Base-by-base conservation (phyloP, 805 yeast species). In the Ogataea glucozyma region DNA sequence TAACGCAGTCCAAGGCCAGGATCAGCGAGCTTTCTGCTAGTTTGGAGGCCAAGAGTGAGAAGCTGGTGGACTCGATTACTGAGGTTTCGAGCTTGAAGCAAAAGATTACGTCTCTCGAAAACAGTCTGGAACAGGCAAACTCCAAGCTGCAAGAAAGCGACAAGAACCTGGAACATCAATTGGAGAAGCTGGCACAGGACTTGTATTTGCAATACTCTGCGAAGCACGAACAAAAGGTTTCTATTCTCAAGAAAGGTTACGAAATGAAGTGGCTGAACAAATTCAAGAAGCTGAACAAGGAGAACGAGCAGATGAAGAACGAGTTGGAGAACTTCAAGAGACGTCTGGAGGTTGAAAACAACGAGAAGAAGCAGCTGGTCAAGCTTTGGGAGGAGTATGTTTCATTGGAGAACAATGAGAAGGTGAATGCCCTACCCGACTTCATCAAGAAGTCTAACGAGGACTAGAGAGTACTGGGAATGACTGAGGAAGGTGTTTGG, bases 151-250 rank as follows among this genome's bases (percentile, higher is more conserved):
- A 48, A 6, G 58, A 62, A 2, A 70, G 72, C 21, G 82, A 80
- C 42, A 60, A 61, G 20, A 78, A 75, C 14, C 67, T 78, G 3
- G 81, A 79, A 47, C 70, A 69, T 44, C 75, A 78, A 54, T 63
- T 83, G 27, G 79, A 80, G 48, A 75, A 78, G 48, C 64, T 85
- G 35, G 86, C 90, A 0, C 82, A 79, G 46, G 87, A 82, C 52
- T 66, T 86, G 9, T 85, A 85, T 55, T 71, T 76, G 27, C 89
- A 83, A 57, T 86, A 86, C 56, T 78, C 88, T 2, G 79, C 83
- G 38, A 86, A 87, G 57, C 95, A 87, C 56, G 87, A 82, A 48
- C 75, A 77, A 40, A 86, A 86, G 60, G 84, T 86, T 7, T 72
- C 73, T 11, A 74, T 78, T 23, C 65, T 82, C 54, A 83, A 78